Conservation (phyloP, 495 filamentous ascomycete genomes). For the Parathielavia hyrcaniae region DNA sequence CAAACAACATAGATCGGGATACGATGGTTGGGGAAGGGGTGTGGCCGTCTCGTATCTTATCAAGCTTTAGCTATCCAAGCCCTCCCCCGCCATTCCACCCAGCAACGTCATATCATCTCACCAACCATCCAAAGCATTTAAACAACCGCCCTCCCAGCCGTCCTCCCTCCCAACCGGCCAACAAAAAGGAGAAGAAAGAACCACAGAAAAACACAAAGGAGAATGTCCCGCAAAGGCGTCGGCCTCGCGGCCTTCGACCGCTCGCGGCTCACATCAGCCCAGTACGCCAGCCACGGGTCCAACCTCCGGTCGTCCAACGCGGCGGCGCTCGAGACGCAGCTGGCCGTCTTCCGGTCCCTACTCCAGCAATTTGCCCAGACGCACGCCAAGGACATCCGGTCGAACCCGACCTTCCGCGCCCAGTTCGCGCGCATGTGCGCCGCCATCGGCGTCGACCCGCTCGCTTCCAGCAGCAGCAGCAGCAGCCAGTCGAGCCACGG, state of each 20-base stretch:
- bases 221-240: slow-evolving; percentile 64
- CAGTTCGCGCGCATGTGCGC: slow-evolving; percentile 99
- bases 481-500: slow-evolving; percentile 39
- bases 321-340: slow-evolving; percentile 78
- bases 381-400: slow-evolving; percentile 90
- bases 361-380: slow-evolving; percentile 91
- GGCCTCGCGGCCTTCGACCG: slow-evolving; percentile 90
- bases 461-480: slow-evolving; percentile 57
- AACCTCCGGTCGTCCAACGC: slow-evolving; percentile 75
- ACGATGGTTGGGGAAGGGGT: background rate
- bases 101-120: slow-evolving; percentile 9
- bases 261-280: slow-evolving; percentile 67
- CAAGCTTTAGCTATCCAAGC: slow-evolving; percentile 6
- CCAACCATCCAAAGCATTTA: background rate
- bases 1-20: too few species aligned
- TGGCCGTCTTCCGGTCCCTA: slow-evolving; percentile 88
- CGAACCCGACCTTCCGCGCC: slow-evolving; percentile 86
- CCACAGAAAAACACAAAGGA: background rate
- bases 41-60: slow-evolving; percentile 20
- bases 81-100: background rate
- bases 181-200: background rate
- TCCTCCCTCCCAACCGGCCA: background rate
- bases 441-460: slow-evolving; percentile 90
- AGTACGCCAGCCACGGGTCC: slow-evolving; percentile 83
- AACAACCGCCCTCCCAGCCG: background rate